Evolutionary conservation across 345 rosid species (phyloP).

Genomic region (Camelina laxa): DNA sequence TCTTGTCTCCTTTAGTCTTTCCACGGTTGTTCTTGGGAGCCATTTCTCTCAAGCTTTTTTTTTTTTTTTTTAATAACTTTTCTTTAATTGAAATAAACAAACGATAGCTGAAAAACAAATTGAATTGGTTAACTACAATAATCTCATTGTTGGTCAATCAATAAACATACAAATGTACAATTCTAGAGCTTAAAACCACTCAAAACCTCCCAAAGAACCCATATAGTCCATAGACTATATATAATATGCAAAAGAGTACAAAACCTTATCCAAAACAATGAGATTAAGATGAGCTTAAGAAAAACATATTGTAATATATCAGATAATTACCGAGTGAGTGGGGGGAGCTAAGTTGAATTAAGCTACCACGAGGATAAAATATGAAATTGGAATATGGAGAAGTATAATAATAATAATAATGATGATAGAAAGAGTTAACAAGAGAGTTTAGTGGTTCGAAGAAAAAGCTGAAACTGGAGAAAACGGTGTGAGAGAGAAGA

Average conservation of each 20-base stretch:
- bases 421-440: slow-evolving; percentile 14
- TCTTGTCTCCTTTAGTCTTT: slow-evolving; percentile 91
- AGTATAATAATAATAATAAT: slow-evolving; percentile 6
- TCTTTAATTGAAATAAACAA: slow-evolving; percentile 20
- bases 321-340: slow-evolving; percentile 34
- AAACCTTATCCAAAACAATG: slow-evolving; percentile 33
- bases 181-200: not conserved
- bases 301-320: not conserved
- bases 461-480: slow-evolving; percentile 48
- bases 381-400: not conserved
- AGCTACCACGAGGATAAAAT: not conserved
- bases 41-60: slow-evolving; percentile 53
- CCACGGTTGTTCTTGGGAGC: slow-evolving; percentile 95
- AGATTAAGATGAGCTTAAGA: not conserved
- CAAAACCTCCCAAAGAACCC: slow-evolving; percentile 21
- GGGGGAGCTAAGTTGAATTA: slow-evolving; percentile 18
- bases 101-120: slow-evolving; percentile 28
- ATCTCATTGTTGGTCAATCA: slow-evolving; percentile 21
- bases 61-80: slow-evolving; percentile 33
- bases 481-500: slow-evolving; percentile 37
- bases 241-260: not conserved
- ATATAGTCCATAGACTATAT: not conserved
- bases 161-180: not conserved
- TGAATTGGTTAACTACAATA: not conserved
- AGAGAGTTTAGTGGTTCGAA: slow-evolving; percentile 40